Percentiles rank a stretch among this genome's conserved stretches.
These are phyloP conservation scores for Chalara sp. DNA, from an alignment of 2,329 filamentous ascomycete genomes.

Conservation along the genomic window DNA sequence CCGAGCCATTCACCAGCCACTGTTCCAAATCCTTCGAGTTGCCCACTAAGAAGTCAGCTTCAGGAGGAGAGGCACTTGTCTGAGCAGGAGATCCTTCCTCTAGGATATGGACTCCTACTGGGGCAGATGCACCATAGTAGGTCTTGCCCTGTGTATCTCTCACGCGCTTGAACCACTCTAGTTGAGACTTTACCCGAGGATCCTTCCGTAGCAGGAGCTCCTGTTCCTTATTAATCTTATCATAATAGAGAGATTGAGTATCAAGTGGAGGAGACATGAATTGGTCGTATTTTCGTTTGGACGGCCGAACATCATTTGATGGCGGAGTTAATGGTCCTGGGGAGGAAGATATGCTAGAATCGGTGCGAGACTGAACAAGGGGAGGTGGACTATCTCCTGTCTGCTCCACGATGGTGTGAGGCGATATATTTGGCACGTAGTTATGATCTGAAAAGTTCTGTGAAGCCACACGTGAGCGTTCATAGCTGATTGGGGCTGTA, in stretches of 20 bases:
- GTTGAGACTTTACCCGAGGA: neutral
- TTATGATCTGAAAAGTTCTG: too few relatives aligned
- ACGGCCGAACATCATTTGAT: neutral
- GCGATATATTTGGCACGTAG: too few relatives aligned
- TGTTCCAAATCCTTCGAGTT: conserved; percentile 6
- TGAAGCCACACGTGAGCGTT: too few relatives aligned
- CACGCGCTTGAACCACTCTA: conserved; percentile 3
- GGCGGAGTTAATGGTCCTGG: neutral
- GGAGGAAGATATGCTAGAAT: neutral
- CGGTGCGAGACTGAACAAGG: neutral
- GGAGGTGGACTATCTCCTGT: too few relatives aligned
- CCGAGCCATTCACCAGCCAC: conserved; percentile 7
- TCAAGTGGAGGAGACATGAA: neutral
- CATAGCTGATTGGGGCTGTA: too few relatives aligned
- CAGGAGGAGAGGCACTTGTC: neutral
- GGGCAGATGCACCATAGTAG: conserved; percentile 5
- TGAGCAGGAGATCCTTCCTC: conserved; percentile 6
- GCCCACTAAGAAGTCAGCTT: conserved; percentile 7
- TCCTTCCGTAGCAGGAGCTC: neutral
- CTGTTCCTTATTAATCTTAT: conserved; percentile 1
- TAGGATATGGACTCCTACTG: conserved; percentile 7
- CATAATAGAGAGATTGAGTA: neutral
- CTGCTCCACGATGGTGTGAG: too few relatives aligned
- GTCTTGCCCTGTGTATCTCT: neutral
- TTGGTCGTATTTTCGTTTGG: neutral